A percentile compares a stretch with the other conserved stretches of the same genome.
These are phyloP conservation scores for Sequoiadendron giganteum DNA, from an alignment of 75 land plant species.

Conservation along the genomic window DNA sequence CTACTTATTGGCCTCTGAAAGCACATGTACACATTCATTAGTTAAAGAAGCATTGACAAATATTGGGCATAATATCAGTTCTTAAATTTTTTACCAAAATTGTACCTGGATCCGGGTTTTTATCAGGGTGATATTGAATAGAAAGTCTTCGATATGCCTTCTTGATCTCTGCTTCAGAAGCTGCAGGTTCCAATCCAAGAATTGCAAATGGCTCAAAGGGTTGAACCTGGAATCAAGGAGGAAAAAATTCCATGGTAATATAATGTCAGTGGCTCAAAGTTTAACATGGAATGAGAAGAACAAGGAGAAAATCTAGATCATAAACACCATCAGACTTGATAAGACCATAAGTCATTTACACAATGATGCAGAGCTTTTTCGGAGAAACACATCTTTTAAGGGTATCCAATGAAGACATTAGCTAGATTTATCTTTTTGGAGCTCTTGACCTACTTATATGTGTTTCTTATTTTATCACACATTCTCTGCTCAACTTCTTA, in stretches of 20 bases:
- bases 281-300: neutral
- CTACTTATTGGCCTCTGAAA: slow-evolving; percentile 88
- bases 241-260: neutral
- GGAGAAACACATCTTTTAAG: too few relatives aligned
- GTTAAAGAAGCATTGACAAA: neutral
- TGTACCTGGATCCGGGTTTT: slow-evolving; percentile 97
- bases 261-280: neutral
- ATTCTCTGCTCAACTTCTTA: too few relatives aligned
- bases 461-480: too few relatives aligned
- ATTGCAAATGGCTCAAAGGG: slow-evolving; percentile 94
- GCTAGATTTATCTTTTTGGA: too few relatives aligned
- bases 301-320: neutral
- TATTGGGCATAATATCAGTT: neutral
- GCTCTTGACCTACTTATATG: too few relatives aligned
- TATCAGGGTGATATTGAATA: slow-evolving; percentile 93
- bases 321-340: neutral
- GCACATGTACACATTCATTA: slow-evolving; percentile 1
- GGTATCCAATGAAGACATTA: too few relatives aligned
- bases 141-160: slow-evolving; percentile 93
- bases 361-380: neutral
- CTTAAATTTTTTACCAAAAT: neutral
- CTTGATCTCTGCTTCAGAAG: slow-evolving; percentile 88
- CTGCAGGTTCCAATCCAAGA: slow-evolving; percentile 80
- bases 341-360: too few relatives aligned
- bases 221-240: slow-evolving; percentile 50